Base-by-base conservation (phyloP, 2,329 filamentous ascomycete species). In the Botryotinia convoluta region DNA sequence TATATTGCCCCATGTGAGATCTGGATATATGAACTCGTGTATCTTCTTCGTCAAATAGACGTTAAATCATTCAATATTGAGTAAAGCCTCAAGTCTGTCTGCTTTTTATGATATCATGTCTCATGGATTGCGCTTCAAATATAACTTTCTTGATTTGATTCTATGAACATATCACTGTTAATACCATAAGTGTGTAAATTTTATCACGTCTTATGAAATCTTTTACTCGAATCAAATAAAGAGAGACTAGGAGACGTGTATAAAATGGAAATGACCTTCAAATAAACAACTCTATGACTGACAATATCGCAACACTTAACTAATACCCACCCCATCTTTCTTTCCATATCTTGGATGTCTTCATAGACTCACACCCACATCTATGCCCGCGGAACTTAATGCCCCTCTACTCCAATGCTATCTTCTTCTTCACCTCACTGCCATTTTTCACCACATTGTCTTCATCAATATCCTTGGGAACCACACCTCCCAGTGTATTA, bases 401-500 rank as follows among this genome's bases (percentile, higher is more conserved):
- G 7, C 1, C 7, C 8, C 12, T 37, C 22, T 7, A 48, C 3
- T 9, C 1, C 0, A 16, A 65, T 8, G 16, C 20, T 48, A 22
- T 9, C 44, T 5, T 18, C 12, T 2, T 65, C 44, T 48, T 0
- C n/a, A 18, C 42, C 29, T 48, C 18, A 35, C 29, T 35, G 10
- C 5, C 22, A 48, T 65, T 65, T 2, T 35, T 45, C 10, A 10
- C 44, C 20, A n/a, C 42, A 26, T 7, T 12, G 0, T 26, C n/a
- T 22, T 57, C 26, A 32, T 54, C 59, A 8, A 48, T 8, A 1
- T 71, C 37, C 26, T 64, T 57, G 0, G 45, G 16, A 4, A 64
- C 69, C 3, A n/a, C 60, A 39, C 70, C 73, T 29, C 70, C 70
- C 4, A 75, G 10, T 0, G 35, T n/a, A 35, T 69, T 63, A 20